phyloP scores from a whole-genome alignment of 2,329 filamentous ascomycete species.

The Ophiostoma australiae region DNA sequence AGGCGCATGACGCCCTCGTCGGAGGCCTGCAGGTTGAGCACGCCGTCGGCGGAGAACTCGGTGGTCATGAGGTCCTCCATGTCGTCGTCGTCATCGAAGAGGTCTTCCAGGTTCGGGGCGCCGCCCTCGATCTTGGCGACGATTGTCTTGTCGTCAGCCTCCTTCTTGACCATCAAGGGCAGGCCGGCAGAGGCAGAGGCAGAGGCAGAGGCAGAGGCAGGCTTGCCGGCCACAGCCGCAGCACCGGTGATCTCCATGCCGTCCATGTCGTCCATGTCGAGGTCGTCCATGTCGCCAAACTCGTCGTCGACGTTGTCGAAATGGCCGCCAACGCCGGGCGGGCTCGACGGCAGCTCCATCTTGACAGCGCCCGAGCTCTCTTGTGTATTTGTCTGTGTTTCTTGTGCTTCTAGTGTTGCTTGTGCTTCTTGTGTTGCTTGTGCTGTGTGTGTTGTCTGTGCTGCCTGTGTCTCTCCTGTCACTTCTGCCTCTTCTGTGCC shows the following conservation, averaged over 20 bases:
- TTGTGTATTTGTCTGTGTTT: background rate
- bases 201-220: background rate
- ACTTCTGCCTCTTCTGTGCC: background rate
- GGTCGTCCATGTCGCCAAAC: conserved; percentile 35
- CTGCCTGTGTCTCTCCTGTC: background rate
- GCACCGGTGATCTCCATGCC: conserved; percentile 33
- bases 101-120: conserved; percentile 52
- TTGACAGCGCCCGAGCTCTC: conserved; percentile 26
- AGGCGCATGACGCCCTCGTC: conserved; percentile 80
- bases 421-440: background rate
- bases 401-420: background rate
- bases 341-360: conserved; percentile 21
- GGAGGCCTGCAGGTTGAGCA: conserved; percentile 46
- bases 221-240: conserved; percentile 18
- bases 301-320: conserved; percentile 2
- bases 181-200: background rate
- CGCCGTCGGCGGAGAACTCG: conserved; percentile 3
- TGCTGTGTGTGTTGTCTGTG: conserved; percentile 24
- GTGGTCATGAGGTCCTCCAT: conserved; percentile 41
- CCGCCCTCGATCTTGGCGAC: conserved; percentile 34
- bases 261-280: conserved; percentile 29
- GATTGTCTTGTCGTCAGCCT: conserved; percentile 16
- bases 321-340: conserved; percentile 7
- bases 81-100: conserved; percentile 54
- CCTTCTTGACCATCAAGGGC: background rate